These are phyloP conservation scores for Syzygium malaccense DNA, from an alignment of 441 rosid species.

Conservation along the genomic window DNA sequence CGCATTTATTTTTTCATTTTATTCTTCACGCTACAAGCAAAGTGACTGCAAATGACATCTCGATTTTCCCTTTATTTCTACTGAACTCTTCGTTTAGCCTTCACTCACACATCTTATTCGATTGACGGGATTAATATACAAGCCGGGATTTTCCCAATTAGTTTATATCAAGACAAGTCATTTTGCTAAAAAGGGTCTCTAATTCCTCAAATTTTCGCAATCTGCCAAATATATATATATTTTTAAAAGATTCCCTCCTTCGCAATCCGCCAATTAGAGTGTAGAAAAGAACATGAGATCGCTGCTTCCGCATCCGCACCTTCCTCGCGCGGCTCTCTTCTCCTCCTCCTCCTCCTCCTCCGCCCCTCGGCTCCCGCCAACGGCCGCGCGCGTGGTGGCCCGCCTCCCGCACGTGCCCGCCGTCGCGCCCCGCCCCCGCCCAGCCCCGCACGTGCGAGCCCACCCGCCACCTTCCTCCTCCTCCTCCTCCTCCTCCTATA, in stretches of 20 bases:
- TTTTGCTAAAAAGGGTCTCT: neutral
- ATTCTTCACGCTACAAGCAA: neutral
- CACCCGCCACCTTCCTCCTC: conserved; percentile 5
- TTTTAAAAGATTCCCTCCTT: neutral
- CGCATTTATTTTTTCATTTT: fast-evolving
- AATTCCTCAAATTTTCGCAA: neutral
- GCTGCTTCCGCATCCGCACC: neutral
- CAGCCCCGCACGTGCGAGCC: conserved; percentile 2
- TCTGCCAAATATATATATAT: neutral
- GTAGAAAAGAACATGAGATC: neutral
- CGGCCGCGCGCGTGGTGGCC: neutral
- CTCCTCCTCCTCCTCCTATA: neutral
- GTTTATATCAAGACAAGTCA: neutral
- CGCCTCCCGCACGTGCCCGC: neutral
- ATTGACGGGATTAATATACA: neutral
- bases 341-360: neutral
- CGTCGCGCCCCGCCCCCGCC: neutral
- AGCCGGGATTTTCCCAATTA: neutral
- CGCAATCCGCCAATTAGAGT: neutral
- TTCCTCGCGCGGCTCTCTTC: neutral
- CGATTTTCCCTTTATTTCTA: fast-evolving
- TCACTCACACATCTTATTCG: fast-evolving
- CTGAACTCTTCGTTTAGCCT: neutral
- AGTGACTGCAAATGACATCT: neutral
- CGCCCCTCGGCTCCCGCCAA: neutral